Evolutionary conservation across 139 green algal genomes (phyloP).

Genomic region (Asterochloris sp.): DNA sequence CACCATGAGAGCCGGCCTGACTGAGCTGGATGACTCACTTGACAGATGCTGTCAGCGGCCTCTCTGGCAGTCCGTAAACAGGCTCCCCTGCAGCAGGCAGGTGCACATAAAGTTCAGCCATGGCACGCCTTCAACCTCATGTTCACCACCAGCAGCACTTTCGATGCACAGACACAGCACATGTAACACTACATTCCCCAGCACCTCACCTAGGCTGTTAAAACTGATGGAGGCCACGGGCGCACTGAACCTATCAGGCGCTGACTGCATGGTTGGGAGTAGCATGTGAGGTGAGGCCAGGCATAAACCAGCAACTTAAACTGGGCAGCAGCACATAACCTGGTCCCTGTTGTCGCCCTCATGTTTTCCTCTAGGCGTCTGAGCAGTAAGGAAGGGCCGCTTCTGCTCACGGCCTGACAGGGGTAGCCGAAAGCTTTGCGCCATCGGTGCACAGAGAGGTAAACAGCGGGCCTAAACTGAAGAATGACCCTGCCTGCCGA

Average conservation of each 20-base stretch:
- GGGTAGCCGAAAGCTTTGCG: background rate
- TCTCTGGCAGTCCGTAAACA: constrained; percentile 9
- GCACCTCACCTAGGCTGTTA: constrained; percentile 12
- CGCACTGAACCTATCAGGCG: constrained; percentile 13
- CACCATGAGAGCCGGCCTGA: background rate
- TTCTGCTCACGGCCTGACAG: background rate
- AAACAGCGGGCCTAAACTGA: background rate
- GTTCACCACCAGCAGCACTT: background rate
- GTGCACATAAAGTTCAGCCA: background rate
- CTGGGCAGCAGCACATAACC: background rate
- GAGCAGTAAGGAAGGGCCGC: constrained; percentile 20
- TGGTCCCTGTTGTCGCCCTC: background rate
- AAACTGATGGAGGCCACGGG: constrained; percentile 11
- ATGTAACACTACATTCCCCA: background rate
- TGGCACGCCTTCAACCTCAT: background rate
- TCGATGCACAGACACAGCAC: background rate
- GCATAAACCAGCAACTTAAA: background rate
- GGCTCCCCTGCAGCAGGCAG: constrained; percentile 10
- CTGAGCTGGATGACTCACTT: constrained; percentile 1
- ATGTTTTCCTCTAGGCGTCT: background rate
- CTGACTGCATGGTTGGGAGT: background rate
- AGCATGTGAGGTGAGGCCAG: background rate
- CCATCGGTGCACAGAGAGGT: background rate
- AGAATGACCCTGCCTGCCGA: background rate
- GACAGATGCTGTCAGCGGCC: background rate